phyloP scores from a whole-genome alignment of 2,329 filamentous ascomycete species.

The Hymenoscyphus albidus region DNA sequence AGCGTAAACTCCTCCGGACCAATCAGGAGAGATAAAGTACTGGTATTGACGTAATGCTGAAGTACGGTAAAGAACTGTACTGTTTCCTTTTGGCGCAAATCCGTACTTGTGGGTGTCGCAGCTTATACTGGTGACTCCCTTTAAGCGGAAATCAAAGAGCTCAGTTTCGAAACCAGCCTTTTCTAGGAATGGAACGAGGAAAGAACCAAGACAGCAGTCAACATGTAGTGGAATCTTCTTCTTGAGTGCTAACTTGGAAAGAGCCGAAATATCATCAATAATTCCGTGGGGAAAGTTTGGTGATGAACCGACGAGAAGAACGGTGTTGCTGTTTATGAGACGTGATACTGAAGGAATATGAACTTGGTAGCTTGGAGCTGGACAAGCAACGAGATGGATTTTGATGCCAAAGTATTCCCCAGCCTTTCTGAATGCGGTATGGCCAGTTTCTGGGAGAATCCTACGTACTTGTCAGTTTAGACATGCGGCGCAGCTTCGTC shows the following conservation, averaged over 20 bases:
- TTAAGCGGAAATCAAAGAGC: slow-evolving; percentile 89
- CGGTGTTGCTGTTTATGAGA: slow-evolving; percentile 89
- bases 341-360: slow-evolving; percentile 73
- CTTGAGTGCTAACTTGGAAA: slow-evolving; percentile 77
- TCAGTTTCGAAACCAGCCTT: slow-evolving; percentile 88
- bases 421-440: slow-evolving; percentile 95
- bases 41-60: slow-evolving; percentile 77
- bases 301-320: slow-evolving; percentile 88
- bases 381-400: slow-evolving; percentile 81
- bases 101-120: slow-evolving; percentile 99
- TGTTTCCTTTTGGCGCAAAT: slow-evolving; percentile 97
- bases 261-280: slow-evolving; percentile 84
- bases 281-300: slow-evolving; percentile 99
- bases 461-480: slow-evolving; percentile 41
- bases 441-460: slow-evolving; percentile 90
- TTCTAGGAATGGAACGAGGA: slow-evolving; percentile 86
- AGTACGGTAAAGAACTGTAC: slow-evolving; percentile 84
- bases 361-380: slow-evolving; percentile 80
- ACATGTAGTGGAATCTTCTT: slow-evolving; percentile 87
- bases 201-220: slow-evolving; percentile 95
- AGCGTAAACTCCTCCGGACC: slow-evolving; percentile 94
- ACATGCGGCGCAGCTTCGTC: not conserved
- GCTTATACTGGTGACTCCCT: slow-evolving; percentile 90
- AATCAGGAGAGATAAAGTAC: slow-evolving; percentile 94
- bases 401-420: slow-evolving; percentile 97